Evolutionary conservation across 208 protist genomes (phyloP), one percentile per base, ranked within the genome.

Genomic region (Leishmania mexicana): DNA sequence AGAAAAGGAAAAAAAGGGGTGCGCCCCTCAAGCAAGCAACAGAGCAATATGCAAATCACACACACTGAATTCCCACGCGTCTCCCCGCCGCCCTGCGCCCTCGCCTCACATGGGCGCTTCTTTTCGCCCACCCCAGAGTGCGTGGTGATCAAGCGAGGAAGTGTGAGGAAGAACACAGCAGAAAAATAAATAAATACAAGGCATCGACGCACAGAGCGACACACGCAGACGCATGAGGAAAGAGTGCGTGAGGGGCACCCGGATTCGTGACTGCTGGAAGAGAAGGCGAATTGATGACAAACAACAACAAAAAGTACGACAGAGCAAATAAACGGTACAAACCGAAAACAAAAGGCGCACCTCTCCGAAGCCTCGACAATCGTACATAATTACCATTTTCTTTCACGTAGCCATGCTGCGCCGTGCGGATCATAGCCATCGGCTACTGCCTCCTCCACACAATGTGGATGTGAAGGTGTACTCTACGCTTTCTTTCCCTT

Each of bases 211-310:
- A 0, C 58, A 15, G 58, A 31, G 31, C 62, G 15, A 58, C 57
- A 64, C 80, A 79, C 51, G 24, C 8, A 74, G 38, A 54, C 24
- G 51, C 75, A 74, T 40, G 45, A 40, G 60, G 28, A 47, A 42
- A 77, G 47, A 77, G 70, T 17, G 28, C 47, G 54, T 21, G 73
- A 79, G 11, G 31, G 54, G 58, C 28, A 70, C 10, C 24, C 24
- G 3, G 10, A 28, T 35, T 68, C 31, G 31, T 68, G 62, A 42
- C 6, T 60, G 45, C 40, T 67, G 57, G 60, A 57, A 42, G 71
- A 54, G 45, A 51, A 58, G 7, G 31, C 62, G 17, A 60, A 65
- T 35, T 42, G 73, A 31, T 31, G 7, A 17, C 58, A 64, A 2
- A 64, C 24, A 64, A 31, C 58, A 35, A 15, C 58, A 64, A 31